Percentiles rank a stretch among this genome's conserved stretches.
These are phyloP conservation scores for Suillus plorans DNA, from an alignment of 768 basidiomycete genomes.

Conservation along the genomic window DNA sequence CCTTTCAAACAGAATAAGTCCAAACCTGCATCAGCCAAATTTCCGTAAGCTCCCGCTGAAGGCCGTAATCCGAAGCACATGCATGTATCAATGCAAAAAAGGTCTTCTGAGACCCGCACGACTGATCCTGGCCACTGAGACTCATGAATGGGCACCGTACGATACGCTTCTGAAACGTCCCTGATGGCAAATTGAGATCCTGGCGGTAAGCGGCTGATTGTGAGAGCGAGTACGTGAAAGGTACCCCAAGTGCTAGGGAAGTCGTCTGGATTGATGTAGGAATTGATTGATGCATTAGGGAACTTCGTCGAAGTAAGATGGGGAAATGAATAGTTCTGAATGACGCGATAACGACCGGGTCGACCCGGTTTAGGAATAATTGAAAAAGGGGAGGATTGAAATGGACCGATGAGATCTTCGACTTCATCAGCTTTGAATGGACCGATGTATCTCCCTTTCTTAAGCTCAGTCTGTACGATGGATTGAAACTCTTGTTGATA, in stretches of 20 bases:
- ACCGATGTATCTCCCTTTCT: slow-evolving; percentile 29
- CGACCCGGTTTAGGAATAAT: slow-evolving; percentile 37
- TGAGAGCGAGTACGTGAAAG: background rate
- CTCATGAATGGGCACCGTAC: slow-evolving; percentile 17
- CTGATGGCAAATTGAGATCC: slow-evolving; percentile 21
- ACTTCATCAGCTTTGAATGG: slow-evolving; percentile 21
- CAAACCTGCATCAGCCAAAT: slow-evolving; percentile 18
- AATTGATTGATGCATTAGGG: slow-evolving; percentile 24
- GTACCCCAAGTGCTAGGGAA: slow-evolving; percentile 41
- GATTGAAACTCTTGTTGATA: slow-evolving; percentile 13
- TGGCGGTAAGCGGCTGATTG: slow-evolving; percentile 11
- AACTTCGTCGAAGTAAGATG: slow-evolving; percentile 20
- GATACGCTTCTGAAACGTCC: slow-evolving; percentile 27
- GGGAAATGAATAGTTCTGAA: slow-evolving; percentile 41
- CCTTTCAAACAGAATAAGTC: slow-evolving; percentile 12
- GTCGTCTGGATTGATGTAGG: slow-evolving; percentile 22
- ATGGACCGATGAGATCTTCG: slow-evolving; percentile 33
- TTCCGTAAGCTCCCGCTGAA: slow-evolving; percentile 26
- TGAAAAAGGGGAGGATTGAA: slow-evolving; percentile 37
- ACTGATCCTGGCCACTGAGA: slow-evolving; percentile 24
- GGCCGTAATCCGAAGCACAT: slow-evolving; percentile 25
- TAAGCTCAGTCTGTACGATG: slow-evolving; percentile 12
- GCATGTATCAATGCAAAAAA: slow-evolving; percentile 26
- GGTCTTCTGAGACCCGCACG: background rate
- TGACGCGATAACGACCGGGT: slow-evolving; percentile 29